These are phyloP conservation scores for Cudoniella acicularis DNA, from an alignment of 495 filamentous ascomycete species.

Conservation along the genomic window DNA sequence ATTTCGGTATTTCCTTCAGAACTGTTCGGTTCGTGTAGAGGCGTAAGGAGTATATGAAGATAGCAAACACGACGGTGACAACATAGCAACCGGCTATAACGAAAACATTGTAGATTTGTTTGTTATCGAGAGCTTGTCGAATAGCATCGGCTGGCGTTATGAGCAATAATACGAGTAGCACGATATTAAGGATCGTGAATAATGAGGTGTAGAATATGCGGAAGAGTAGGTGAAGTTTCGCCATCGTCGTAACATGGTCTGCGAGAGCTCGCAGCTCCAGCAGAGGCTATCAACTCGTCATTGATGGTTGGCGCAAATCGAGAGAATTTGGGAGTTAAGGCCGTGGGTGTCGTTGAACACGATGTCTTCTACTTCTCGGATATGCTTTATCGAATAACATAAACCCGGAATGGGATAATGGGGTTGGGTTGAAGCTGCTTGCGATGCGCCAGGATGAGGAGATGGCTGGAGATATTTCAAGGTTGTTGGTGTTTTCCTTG, in stretches of 20 bases:
- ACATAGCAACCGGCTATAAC: constrained; percentile 76
- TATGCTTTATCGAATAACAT: no score
- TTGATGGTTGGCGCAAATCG: not conserved
- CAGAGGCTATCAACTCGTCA: not conserved
- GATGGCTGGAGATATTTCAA: no score
- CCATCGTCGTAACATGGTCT: constrained; percentile 16
- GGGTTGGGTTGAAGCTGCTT: no score
- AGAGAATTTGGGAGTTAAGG: no score
- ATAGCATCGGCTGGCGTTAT: constrained; percentile 82
- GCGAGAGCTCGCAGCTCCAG: not conserved
- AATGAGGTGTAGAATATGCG: constrained; percentile 77
- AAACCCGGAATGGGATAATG: no score
- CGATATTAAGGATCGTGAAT: constrained; percentile 72
- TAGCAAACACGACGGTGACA: constrained; percentile 64
- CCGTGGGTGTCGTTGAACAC: no score
- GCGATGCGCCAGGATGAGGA: no score
- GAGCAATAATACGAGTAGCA: constrained; percentile 68
- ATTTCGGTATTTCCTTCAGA: constrained; percentile 77
- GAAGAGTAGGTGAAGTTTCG: constrained; percentile 40
- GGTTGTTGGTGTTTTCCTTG: no score
- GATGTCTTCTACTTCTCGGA: no score
- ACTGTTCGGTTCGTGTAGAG: constrained; percentile 82
- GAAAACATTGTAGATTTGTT: constrained; percentile 75
- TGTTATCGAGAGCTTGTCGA: constrained; percentile 63
- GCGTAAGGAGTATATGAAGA: constrained; percentile 78